Conservation (phyloP, 1,284 basidiomycete species). For the Vanrija sp. region DNA sequence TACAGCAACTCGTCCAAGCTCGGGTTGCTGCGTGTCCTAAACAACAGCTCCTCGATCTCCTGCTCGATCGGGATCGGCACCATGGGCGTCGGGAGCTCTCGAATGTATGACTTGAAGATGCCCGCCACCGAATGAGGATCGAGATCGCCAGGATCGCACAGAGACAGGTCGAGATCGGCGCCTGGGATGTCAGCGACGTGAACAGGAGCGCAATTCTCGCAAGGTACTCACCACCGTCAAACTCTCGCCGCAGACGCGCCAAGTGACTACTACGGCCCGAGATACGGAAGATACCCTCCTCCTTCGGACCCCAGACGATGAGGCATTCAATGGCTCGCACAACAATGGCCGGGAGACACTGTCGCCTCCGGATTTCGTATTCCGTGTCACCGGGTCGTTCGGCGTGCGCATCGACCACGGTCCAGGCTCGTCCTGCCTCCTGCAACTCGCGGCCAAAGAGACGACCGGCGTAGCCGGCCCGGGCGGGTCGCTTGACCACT, state of each 20-base stretch:
- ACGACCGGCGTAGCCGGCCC: constrained; percentile 14
- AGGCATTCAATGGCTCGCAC: constrained; percentile 47
- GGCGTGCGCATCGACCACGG: constrained; percentile 24
- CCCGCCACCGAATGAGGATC: constrained; percentile 90
- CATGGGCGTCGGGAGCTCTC: constrained; percentile 69
- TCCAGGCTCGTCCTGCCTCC: constrained; percentile 33
- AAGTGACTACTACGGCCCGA: constrained; percentile 58
- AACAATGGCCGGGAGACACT: constrained; percentile 45
- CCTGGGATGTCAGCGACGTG: constrained; percentile 50
- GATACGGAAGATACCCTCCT: constrained; percentile 51
- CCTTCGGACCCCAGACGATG: constrained; percentile 46
- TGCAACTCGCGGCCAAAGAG: constrained; percentile 41
- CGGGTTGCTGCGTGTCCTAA: not conserved
- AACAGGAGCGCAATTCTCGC: not conserved
- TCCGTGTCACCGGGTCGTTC: constrained; percentile 18
- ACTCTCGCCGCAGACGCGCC: constrained; percentile 67
- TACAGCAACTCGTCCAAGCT: constrained; percentile 20
- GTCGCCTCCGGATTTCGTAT: constrained; percentile 28
- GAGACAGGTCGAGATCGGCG: constrained; percentile 73
- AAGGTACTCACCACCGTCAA: constrained; percentile 65
- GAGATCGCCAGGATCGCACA: constrained; percentile 71
- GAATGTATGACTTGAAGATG: constrained; percentile 54
- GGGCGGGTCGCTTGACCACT: constrained; percentile 24
- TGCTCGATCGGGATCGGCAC: constrained; percentile 65
- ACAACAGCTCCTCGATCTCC: constrained; percentile 61